These are phyloP conservation scores for Hypocreales sp. DNA, from an alignment of 2,329 filamentous ascomycete species.

Conservation along the genomic window DNA sequence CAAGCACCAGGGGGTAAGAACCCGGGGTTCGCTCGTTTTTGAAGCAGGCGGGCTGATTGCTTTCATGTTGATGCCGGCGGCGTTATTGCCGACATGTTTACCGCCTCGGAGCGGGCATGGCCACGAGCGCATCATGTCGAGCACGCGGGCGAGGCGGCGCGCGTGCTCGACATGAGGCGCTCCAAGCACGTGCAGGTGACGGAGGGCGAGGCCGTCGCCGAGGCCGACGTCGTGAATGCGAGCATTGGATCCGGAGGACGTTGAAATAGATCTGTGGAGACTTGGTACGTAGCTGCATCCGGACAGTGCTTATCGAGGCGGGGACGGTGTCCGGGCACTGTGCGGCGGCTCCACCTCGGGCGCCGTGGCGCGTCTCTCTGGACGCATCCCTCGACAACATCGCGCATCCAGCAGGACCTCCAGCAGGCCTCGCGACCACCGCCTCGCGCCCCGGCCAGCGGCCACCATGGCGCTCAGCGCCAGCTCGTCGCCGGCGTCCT, in stretches of 20 bases:
- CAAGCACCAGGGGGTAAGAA: too few species aligned
- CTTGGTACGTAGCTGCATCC: too few species aligned
- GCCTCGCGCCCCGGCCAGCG: background rate
- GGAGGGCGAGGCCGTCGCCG: constrained; percentile 12
- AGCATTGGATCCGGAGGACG: too few species aligned
- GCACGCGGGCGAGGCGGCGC: constrained; percentile 51
- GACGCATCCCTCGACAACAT: background rate
- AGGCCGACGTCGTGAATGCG: constrained; percentile 5
- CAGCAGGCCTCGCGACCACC: background rate
- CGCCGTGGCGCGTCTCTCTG: too few species aligned
- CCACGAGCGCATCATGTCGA: constrained; percentile 48
- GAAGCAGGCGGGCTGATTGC: too few species aligned
- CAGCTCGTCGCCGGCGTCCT: constrained; percentile 17
- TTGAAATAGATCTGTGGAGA: too few species aligned
- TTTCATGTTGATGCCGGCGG: constrained; percentile 47
- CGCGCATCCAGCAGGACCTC: background rate
- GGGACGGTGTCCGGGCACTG: too few species aligned
- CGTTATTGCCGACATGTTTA: constrained; percentile 48
- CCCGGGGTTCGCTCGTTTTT: too few species aligned
- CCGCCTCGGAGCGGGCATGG: constrained; percentile 37
- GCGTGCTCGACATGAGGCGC: constrained; percentile 34
- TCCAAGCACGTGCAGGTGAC: constrained; percentile 12
- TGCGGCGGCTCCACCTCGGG: too few species aligned
- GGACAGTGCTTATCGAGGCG: too few species aligned
- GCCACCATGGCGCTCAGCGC: constrained; percentile 4